Evolutionary conservation across 169 alveolate species (phyloP), one percentile per base, ranked within the genome.

Genomic region (Plasmodium sp.): DNA sequence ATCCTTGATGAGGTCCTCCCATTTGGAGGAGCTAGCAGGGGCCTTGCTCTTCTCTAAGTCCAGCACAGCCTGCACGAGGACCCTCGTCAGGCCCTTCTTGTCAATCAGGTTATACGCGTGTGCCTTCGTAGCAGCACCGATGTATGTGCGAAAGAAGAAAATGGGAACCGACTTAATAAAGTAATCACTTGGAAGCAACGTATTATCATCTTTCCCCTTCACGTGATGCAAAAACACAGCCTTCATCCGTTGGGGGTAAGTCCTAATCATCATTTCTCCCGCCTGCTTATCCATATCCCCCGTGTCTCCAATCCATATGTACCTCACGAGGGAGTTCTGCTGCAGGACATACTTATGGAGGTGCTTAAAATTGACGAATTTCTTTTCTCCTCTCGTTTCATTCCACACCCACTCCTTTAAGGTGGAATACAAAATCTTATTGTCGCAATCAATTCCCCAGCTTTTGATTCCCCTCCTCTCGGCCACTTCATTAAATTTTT

Each of bases 241-340:
- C 92, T 95, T 96, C 54, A 97, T 86, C 43, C 96, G 90, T 48
- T 96, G 96, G 0, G 98, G 98, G 85, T 95, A 94, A 6, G 88
- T 94, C 45, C 95, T 81, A 5, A 97, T 97, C 98, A 97, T 97
- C 97, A 97, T 82, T 79, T 97, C 98, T 1, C 98, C 98, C 0
- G 98, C 98, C 88, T 97, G 97, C 2, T 94, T 93, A 36, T 97
- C 98, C 97, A 93, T 96, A 88, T 97, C 98, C 1, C 98, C 98
- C 3, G 98, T 97, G 90, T 97, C 98, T 2, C 98, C 98, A 7
- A 97, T 97, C 98, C 98, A 97, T 43, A 97, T 96, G 86, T 92
- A 97, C 71, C 98, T 74, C 5, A 96, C 98, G 33, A 93, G 81
- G 1, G 95, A 56, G 93, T 94, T 95, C 31, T 96, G 97, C 48